A percentile compares a stretch with the other conserved stretches of the same genome.
These are phyloP conservation scores for Ustilago cynodontis DNA, from an alignment of 1,284 basidiomycete species.

Conservation along the genomic window DNA sequence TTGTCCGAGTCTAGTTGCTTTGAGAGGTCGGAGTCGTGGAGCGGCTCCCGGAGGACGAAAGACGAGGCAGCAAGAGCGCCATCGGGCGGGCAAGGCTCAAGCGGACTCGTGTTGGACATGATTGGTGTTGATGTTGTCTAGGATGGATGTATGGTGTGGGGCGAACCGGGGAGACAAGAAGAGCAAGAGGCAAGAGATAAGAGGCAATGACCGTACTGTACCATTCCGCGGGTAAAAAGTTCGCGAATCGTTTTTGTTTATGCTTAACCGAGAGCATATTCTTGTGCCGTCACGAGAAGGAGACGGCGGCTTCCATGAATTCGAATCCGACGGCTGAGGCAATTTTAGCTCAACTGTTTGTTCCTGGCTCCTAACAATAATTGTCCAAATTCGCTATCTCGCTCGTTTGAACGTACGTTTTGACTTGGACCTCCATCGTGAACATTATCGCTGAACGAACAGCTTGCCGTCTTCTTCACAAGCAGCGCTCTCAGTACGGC, in stretches of 20 bases:
- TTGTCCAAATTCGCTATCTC: too few relatives aligned
- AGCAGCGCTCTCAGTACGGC: too few relatives aligned
- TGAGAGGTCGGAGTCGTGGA: constrained; percentile 19
- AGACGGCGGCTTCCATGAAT: not conserved
- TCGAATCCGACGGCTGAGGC: not conserved
- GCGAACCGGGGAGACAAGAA: not conserved
- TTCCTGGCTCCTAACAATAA: too few relatives aligned
- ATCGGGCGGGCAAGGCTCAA: constrained; percentile 43
- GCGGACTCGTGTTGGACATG: constrained; percentile 45
- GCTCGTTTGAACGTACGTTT: too few relatives aligned
- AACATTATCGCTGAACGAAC: too few relatives aligned
- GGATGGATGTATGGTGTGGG: not conserved
- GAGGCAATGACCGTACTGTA: not conserved
- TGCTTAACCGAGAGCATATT: not conserved
- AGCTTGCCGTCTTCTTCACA: too few relatives aligned
- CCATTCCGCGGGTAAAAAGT: not conserved
- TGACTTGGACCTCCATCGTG: too few relatives aligned
- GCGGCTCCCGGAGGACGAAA: constrained; percentile 38
- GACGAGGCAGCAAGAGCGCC: constrained; percentile 10
- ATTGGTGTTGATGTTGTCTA: constrained; percentile 1
- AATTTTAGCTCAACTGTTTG: not conserved
- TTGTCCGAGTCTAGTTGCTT: constrained; percentile 12
- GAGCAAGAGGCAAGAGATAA: not conserved
- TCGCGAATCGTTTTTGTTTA: not conserved
- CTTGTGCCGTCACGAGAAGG: too few relatives aligned